Evolutionary conservation across 208 protist genomes (phyloP), one percentile per base, ranked within the genome.

Genomic region (Acanthamoeba lenticulata): DNA sequence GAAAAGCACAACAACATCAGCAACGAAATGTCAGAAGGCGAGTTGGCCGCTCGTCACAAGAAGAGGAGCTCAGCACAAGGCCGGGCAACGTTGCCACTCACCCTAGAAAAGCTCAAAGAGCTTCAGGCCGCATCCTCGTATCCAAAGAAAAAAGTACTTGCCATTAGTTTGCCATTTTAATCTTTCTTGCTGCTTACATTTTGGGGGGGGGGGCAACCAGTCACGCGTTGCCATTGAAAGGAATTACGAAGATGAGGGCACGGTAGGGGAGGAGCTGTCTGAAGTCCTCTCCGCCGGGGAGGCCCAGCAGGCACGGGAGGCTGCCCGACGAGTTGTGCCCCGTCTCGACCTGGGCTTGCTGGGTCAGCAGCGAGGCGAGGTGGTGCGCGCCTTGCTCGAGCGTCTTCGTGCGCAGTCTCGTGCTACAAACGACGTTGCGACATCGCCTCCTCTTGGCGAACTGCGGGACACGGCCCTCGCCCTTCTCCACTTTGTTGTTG

Each of bases 61-160:
- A 85, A 85, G 74, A n/a, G 74, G 38, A 85, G 74, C 17, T 85
- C 74, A 2, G 74, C 74, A 36, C 74, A 85, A 42, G 74, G 74
- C 2, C 85, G 85, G 5, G 60, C 85, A 0, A 91, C 85, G 27
- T 34, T 91, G 32, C 85, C 85, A 1, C 85, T 91, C 38, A 91
- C 85, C 55, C 52, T 91, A 4, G 85, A 91, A 21, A 91, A 91
- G 40, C 85, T 91, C 52, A 91, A 91, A 21, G 85, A 91, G 36
- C 85, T 91, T 5, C 85, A 91, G 32, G 36, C 85, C 36, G 85
- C 49, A 32, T 38, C 85, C n/a, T 62, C 81, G 2, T 52, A 40
- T 34, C 55, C 49, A 34, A 91, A 69, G 55, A 91, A 91, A 27
- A 91, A 91, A 24, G 32, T 36, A 86, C 29, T 7, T 13, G 21